These are phyloP conservation scores for Pouteria glomerata DNA, from an alignment of 148 eudicot genomes.

Conservation along the genomic window DNA sequence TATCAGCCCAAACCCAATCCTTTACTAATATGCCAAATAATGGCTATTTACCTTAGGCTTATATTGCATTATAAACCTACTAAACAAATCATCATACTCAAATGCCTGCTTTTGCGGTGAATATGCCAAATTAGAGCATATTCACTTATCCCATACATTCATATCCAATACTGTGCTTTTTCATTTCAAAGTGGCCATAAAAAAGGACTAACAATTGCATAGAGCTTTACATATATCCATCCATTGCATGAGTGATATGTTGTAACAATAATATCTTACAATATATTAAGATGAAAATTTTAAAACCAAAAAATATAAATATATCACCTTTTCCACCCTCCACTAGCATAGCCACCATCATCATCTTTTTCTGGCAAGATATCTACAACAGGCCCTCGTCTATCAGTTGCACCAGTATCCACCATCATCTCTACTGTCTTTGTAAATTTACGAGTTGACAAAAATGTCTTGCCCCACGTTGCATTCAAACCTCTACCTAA, in stretches of 20 bases:
- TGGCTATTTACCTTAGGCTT: too few relatives aligned
- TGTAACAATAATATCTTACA: background rate
- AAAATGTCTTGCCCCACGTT: conserved; percentile 21
- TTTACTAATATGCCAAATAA: background rate
- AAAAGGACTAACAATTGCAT: background rate
- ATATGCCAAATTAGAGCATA: background rate
- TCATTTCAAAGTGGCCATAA: background rate
- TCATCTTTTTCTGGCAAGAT: conserved; percentile 48
- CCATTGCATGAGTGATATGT: background rate
- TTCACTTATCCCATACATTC: background rate
- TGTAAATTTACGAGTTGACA: conserved; percentile 18
- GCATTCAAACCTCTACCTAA: conserved; percentile 30
- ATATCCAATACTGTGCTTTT: background rate
- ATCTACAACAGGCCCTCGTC: conserved; percentile 29
- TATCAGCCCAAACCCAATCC: background rate
- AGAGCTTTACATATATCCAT: background rate
- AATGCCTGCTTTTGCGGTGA: background rate
- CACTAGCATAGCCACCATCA: conserved; percentile 64
- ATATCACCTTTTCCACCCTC: conserved; percentile 83
- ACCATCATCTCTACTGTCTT: conserved; percentile 59
- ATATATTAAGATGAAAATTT: background rate
- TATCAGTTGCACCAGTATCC: conserved; percentile 44
- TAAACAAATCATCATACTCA: background rate
- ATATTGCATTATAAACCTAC: background rate
- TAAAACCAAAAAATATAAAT: background rate